A percentile compares a stretch with the other conserved stretches of the same genome.
phyloP scores from a whole-genome alignment of 768 basidiomycete species.

The Gloeophyllum trabeum region DNA sequence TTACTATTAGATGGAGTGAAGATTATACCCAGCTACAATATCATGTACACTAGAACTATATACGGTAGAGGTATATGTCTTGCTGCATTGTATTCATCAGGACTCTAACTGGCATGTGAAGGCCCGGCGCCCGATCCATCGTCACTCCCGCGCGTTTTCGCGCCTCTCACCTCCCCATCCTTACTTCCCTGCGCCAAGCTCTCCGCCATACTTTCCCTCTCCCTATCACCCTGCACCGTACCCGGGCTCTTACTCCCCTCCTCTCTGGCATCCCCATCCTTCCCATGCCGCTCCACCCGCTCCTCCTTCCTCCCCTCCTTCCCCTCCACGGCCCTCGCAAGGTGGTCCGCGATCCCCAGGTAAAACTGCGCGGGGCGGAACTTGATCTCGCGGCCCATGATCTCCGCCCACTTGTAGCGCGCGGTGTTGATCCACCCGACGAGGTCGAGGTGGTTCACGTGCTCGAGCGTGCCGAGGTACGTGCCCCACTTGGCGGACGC shows the following conservation, averaged over 20 bases:
- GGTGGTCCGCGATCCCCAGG: slow-evolving; percentile 67
- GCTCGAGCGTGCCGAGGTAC: slow-evolving; percentile 84
- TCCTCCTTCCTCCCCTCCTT: not conserved
- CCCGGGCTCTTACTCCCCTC: slow-evolving; percentile 10
- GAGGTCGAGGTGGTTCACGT: slow-evolving; percentile 87
- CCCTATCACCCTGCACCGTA: slow-evolving; percentile 2
- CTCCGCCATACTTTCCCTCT: not conserved
- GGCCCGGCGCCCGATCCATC: too few species aligned
- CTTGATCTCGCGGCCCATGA: slow-evolving; percentile 80
- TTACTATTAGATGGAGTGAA: too few species aligned
- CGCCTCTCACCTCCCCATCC: too few species aligned
- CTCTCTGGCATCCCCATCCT: not conserved
- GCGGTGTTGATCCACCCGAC: slow-evolving; percentile 93
- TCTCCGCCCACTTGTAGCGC: slow-evolving; percentile 80
- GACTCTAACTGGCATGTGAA: too few species aligned
- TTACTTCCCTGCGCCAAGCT: not conserved
- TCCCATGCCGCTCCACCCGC: not conserved
- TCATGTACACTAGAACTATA: too few species aligned
- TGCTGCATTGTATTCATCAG: too few species aligned
- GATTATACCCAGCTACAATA: too few species aligned
- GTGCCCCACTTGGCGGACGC: slow-evolving; percentile 89
- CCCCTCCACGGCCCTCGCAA: slow-evolving; percentile 69
- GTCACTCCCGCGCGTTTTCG: too few species aligned
- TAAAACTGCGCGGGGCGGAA: slow-evolving; percentile 93
- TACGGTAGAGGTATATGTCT: too few species aligned